A percentile compares a stretch with the other conserved stretches of the same genome.
Conservation (phyloP, 23 red algal genomes). For the Gracilaria domingensis region DNA sequence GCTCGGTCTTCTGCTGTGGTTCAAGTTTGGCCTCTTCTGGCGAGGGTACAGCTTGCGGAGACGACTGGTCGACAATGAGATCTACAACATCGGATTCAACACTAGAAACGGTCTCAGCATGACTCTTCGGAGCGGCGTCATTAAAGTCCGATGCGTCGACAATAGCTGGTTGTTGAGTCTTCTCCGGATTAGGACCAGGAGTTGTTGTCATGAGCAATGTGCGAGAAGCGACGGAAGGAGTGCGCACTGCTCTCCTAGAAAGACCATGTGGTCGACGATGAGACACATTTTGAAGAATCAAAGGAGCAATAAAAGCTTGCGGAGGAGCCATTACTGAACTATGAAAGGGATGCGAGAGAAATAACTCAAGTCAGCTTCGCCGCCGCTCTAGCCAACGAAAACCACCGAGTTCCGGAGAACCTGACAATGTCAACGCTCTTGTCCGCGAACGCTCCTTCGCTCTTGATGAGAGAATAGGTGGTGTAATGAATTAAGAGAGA, state of each 20-base stretch:
- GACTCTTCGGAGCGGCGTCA: background rate
- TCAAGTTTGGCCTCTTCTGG: background rate
- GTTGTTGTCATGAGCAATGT: background rate
- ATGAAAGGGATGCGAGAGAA: background rate
- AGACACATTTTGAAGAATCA: background rate
- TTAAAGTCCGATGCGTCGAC: slow-evolving; percentile 12
- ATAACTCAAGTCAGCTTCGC: background rate
- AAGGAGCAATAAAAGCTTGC: slow-evolving; percentile 7
- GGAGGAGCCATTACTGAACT: slow-evolving; percentile 8
- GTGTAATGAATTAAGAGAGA: background rate
- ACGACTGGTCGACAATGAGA: background rate
- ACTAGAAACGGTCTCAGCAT: background rate
- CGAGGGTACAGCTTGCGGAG: background rate
- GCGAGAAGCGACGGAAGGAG: background rate
- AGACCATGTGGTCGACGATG: background rate
- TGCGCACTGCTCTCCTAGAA: background rate
- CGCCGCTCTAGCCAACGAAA: background rate
- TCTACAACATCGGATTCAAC: slow-evolving; percentile 2
- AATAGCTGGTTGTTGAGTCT: background rate
- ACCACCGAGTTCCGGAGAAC: background rate
- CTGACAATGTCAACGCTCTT: background rate
- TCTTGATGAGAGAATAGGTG: background rate
- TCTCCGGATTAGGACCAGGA: background rate
- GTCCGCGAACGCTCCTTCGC: background rate
- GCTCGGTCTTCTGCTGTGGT: background rate